Conservation (phyloP, 73 alveolate species). For the Paramecium octaurelia region DNA sequence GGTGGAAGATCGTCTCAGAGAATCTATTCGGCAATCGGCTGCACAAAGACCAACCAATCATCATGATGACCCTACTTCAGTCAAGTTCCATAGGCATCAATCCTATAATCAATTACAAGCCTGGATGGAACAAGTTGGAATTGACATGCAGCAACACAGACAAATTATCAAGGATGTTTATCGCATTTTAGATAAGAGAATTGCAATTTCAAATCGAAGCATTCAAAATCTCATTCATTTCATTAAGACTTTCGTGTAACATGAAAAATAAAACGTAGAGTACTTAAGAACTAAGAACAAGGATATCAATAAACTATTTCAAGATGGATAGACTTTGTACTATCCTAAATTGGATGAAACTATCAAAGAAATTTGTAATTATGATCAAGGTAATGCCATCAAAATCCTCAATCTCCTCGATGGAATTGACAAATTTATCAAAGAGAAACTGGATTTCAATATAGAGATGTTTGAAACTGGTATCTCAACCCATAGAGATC, state of each 20-base stretch:
- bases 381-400: constrained; percentile 31
- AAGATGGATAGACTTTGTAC: not conserved
- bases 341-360: constrained; percentile 17
- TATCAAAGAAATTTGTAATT: not conserved
- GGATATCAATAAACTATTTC: not conserved
- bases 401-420: not conserved
- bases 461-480: not conserved
- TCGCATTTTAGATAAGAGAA: not conserved
- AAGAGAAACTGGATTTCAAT: not conserved
- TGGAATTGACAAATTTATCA: constrained; percentile 24
- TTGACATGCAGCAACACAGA: not conserved
- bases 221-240: not conserved
- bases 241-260: constrained; percentile 1
- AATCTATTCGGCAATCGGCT: not conserved
- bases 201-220: constrained; percentile 9
- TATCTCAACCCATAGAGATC: not conserved
- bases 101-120: not conserved
- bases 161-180: not conserved
- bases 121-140: constrained; percentile 20
- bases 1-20: not conserved
- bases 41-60: not conserved
- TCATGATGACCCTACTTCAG: not conserved
- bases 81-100: not conserved
- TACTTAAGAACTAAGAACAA: constrained; percentile 11
- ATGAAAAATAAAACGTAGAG: constrained; percentile 2